phyloP scores from a whole-genome alignment of 31 red algal genomes.

The Odonthalia washingtoniensis region DNA sequence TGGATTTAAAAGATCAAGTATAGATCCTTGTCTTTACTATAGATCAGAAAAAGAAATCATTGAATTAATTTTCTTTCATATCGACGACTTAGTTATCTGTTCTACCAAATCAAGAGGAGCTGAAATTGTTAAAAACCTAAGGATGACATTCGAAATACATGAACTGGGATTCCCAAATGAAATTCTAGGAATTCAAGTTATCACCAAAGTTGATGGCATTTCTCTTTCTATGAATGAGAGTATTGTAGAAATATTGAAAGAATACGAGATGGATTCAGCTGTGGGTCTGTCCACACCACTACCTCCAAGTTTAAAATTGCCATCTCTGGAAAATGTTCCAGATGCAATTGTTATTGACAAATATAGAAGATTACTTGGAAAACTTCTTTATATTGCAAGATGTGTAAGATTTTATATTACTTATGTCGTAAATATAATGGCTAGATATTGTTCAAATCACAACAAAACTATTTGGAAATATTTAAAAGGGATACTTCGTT shows the following conservation, averaged over 20 bases:
- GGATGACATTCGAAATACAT: not conserved
- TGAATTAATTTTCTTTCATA: not conserved
- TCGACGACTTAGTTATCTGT: not conserved
- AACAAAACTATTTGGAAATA: not conserved
- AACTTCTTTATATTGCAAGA: not conserved
- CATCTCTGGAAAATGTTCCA: not conserved
- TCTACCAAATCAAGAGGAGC: not conserved
- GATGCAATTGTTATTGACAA: not conserved
- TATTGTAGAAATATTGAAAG: not conserved
- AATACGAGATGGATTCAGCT: not conserved
- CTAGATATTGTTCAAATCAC: not conserved
- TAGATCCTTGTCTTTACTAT: not conserved
- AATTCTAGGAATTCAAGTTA: not conserved
- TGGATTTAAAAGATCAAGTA: not conserved
- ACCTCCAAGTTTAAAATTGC: not conserved
- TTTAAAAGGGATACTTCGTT: not conserved
- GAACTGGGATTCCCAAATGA: not conserved
- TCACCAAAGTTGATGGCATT: not conserved
- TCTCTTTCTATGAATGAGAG: not conserved
- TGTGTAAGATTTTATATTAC: not conserved
- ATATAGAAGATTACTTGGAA: not conserved
- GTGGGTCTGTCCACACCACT: not conserved
- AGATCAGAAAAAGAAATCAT: not conserved
- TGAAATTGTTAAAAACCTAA: not conserved
- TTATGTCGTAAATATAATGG: not conserved